Evolutionary conservation across 768 basidiomycete genomes (phyloP), one percentile per base, ranked within the genome.

Genomic region (Russula vinacea): DNA sequence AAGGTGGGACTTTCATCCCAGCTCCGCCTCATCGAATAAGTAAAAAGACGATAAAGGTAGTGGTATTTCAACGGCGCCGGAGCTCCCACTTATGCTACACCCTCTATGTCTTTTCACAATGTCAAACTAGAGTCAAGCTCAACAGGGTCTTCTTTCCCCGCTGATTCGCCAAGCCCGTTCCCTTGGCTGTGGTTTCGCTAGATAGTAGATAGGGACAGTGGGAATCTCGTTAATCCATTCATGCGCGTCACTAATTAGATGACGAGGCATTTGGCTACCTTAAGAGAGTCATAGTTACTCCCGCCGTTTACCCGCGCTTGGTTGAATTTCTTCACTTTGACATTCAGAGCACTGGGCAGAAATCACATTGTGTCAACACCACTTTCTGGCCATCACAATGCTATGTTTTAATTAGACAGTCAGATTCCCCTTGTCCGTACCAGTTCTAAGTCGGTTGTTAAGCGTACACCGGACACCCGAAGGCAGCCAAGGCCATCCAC

Each of bases 331-430:
- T 85, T 84, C 84, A 85, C 84, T 83, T 84, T 85, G 83, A 85
- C 84, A 86, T 85, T 86, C 84, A 85, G 84, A 84, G 85, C 84
- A 85, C 85, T 86, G 84, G 85, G 84, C 84, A 86, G 85, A 85
- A 85, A 86, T 85, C 84, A 85, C 84, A 86, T 85, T 84, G 83
- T 78, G 83, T 85, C 84, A 84, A 85, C 84, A 85, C 81, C 84
- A 83, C 83, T 83, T 84, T 84, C 77, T 80, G 82, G 78, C 82
- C 83, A 83, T 85, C 81, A 79, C 84, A 86, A 86, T 86, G 84
- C 85, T 87, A 84, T 86, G 85, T 86, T 86, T 85, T 85, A 86
- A 85, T 87, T 86, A 86, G 84, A 86, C 85, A 86, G 84, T 86
- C 85, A 83, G 84, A 86, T 86, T 86, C 84, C 84, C 85, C 84